A percentile compares a stretch with the other conserved stretches of the same genome.
Conservation (phyloP, 208 protist genomes). For the Trypanosoma caninum region DNA sequence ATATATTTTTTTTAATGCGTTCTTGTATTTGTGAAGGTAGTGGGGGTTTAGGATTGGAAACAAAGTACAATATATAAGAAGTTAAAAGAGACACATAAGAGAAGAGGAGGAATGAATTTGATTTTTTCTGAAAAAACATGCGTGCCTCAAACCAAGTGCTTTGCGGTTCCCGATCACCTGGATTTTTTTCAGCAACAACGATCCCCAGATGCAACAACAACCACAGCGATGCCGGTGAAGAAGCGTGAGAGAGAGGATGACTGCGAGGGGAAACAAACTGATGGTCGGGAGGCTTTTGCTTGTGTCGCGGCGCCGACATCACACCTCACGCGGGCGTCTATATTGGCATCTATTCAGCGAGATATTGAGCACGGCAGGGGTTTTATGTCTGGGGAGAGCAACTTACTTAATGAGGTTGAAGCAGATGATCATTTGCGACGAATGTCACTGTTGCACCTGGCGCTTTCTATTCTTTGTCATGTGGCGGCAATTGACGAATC, state of each 20-base stretch:
- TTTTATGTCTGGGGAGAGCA: neutral
- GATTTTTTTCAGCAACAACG: too few species aligned
- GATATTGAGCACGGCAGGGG: slow-evolving; percentile 16
- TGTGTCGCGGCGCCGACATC: neutral
- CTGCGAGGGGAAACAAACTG: neutral
- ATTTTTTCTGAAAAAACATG: slow-evolving; percentile 11
- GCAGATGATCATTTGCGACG: slow-evolving; percentile 1
- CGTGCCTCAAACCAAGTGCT: neutral
- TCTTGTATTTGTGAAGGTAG: neutral
- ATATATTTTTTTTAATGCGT: neutral
- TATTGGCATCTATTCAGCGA: neutral
- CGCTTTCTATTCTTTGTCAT: slow-evolving; percentile 52
- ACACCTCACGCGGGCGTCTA: neutral
- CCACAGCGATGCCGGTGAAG: too few species aligned
- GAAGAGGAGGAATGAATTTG: slow-evolving; percentile 10
- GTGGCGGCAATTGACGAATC: slow-evolving; percentile 40
- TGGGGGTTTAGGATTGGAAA: neutral
- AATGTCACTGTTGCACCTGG: slow-evolving; percentile 27
- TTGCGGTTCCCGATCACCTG: slow-evolving; percentile 3
- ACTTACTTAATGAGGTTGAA: neutral
- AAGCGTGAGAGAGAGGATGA: neutral
- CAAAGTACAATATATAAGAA: neutral
- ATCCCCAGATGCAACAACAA: neutral
- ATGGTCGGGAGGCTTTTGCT: neutral
- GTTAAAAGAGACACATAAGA: neutral